Evolutionary conservation across 306 rosid genomes (phyloP).

Genomic region (Cicer bijugum): DNA sequence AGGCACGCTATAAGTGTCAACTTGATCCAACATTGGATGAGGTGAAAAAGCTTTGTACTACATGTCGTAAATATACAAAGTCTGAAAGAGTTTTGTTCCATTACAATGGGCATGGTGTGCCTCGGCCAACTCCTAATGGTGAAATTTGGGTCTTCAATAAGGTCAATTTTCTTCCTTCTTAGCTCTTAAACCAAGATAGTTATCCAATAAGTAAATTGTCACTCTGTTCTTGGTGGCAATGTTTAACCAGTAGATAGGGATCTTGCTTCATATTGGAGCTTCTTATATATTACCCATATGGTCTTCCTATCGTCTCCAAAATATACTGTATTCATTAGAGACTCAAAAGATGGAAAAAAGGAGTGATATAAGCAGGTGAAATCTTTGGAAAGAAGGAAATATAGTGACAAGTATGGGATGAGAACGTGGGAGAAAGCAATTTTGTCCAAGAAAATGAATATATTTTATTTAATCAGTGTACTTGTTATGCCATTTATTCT

Average conservation of each 20-base stretch:
- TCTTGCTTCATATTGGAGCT: background rate
- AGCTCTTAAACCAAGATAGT: slow-evolving; percentile 3
- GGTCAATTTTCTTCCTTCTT: slow-evolving; percentile 54
- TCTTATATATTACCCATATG: background rate
- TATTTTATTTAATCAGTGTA: slow-evolving; percentile 19
- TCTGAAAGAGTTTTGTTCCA: slow-evolving; percentile 94
- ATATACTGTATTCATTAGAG: slow-evolving; percentile 10
- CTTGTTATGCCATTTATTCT: slow-evolving; percentile 23
- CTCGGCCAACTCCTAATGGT: slow-evolving; percentile 93
- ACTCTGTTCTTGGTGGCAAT: slow-evolving; percentile 16
- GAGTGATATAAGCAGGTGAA: background rate
- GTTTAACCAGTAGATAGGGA: slow-evolving; percentile 9
- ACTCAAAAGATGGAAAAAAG: slow-evolving; percentile 31
- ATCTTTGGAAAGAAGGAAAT: slow-evolving; percentile 19
- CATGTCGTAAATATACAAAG: slow-evolving; percentile 85
- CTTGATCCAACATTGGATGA: slow-evolving; percentile 97
- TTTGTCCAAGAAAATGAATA: slow-evolving; percentile 23
- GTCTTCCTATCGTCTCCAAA: background rate
- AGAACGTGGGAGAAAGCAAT: background rate
- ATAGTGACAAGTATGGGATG: slow-evolving; percentile 9
- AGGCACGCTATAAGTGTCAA: slow-evolving; percentile 93
- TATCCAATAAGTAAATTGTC: slow-evolving; percentile 14
- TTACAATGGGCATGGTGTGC: slow-evolving; percentile 99
- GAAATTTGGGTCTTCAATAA: slow-evolving; percentile 99
- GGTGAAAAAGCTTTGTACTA: slow-evolving; percentile 95